phyloP scores from a whole-genome alignment of 2,329 filamentous ascomycete species.

The Alternaria postmessia region DNA sequence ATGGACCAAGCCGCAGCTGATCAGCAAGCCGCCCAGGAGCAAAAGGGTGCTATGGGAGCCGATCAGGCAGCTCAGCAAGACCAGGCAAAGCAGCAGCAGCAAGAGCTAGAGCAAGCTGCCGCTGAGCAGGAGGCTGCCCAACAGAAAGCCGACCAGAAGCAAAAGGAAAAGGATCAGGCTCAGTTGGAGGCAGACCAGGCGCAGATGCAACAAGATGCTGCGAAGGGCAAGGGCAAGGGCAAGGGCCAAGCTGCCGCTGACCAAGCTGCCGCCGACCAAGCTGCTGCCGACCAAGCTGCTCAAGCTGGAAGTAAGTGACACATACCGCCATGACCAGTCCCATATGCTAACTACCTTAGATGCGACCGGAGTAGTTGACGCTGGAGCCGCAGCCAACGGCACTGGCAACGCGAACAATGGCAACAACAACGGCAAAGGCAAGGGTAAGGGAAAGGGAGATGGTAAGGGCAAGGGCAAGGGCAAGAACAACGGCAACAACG shows the following conservation, averaged over 20 bases:
- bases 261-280: slow-evolving; percentile 1
- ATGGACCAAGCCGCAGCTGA: slow-evolving; percentile 8
- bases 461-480: slow-evolving; percentile 13
- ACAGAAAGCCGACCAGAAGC: slow-evolving; percentile 10
- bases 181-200: slow-evolving; percentile 8
- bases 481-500: slow-evolving; percentile 2
- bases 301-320: slow-evolving; percentile 22
- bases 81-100: slow-evolving; percentile 4
- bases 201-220: slow-evolving; percentile 13
- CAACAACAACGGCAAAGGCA: slow-evolving; percentile 16
- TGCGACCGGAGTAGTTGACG: slow-evolving; percentile 12
- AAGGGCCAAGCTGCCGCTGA: not conserved
- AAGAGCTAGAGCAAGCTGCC: slow-evolving; percentile 13
- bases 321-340: not conserved
- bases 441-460: slow-evolving; percentile 20
- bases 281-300: slow-evolving; percentile 10
- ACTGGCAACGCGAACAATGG: slow-evolving; percentile 1
- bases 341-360: slow-evolving; percentile 14
- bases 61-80: slow-evolving; percentile 9
- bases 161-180: slow-evolving; percentile 10
- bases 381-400: slow-evolving; percentile 2
- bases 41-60: not conserved
- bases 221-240: slow-evolving; percentile 4
- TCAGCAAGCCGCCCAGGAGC: slow-evolving; percentile 6
- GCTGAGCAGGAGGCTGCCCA: slow-evolving; percentile 11